Base-by-base conservation (phyloP, 331 rosid species). In the Malus hybrid region DNA sequence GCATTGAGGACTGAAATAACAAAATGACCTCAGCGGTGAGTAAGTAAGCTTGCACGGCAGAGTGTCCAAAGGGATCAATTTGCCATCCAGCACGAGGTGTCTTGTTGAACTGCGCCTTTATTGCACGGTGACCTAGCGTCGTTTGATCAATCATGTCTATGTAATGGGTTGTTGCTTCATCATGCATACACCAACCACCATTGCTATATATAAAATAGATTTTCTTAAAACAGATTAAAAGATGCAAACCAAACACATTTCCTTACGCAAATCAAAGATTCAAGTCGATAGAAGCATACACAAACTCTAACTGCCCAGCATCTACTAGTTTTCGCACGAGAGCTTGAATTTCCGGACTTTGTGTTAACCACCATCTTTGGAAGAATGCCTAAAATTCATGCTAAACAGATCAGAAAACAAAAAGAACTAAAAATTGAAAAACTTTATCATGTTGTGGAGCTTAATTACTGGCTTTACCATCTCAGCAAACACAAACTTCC, bases 141-240 rank as follows among this genome's bases (percentile, higher is more conserved):
- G 96, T 93, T 78, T 93, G 98, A 73, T 91, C 98, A 71, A 93
- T 89, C 98, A 93, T 91, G 84, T 93, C 98, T 68, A 93, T 88
- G 83, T 91, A 93, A 75, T 91, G 98, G n/a, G 73, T 28, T 9
- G 98, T 78, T 20, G 97, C 98, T 85, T 93, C 97, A 74, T 93
- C 98, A 28, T 93, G 98, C 98, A 93, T 91, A 44, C 96, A 88
- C 98, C 98, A 93, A 15, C 98, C 98, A 7, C 97, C 98, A 77
- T 93, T 93, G 73, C 98, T 93, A 65, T 2, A 11, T 0, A 70
- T 6, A 48, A 46, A 55, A 9, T 9, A 39, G 4, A 39, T 0
- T 2, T 36, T 57, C 44, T 65, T 32, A 14, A 1, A 31, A 32
- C 6, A 3, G 44, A 64, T 27, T 3, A 27, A 7, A 64, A 31